These are phyloP conservation scores for Candida vaughaniae DNA, from an alignment of 805 yeast genomes.

Conservation along the genomic window DNA sequence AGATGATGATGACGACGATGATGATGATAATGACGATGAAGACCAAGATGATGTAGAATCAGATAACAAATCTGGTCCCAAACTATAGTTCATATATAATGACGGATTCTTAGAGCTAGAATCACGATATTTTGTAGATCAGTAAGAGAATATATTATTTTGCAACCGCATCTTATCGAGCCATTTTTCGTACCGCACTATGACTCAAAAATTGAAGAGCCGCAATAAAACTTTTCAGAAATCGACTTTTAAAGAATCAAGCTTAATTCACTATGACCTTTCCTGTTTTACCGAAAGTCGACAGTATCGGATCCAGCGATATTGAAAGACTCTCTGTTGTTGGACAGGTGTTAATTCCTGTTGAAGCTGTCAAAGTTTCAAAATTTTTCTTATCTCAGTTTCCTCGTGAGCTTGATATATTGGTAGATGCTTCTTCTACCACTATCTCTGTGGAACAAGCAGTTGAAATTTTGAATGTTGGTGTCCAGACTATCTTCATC, in stretches of 20 bases:
- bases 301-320: slow-evolving; percentile 14
- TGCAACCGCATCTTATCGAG: not conserved
- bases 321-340: slow-evolving; percentile 25
- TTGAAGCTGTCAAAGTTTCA: slow-evolving; percentile 21
- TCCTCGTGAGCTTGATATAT: slow-evolving; percentile 28
- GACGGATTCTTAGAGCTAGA: too few species aligned
- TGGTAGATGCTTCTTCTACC: slow-evolving; percentile 27
- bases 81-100: too few species aligned
- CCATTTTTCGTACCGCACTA: too few species aligned
- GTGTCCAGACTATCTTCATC: slow-evolving; percentile 51
- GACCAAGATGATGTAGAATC: slow-evolving; percentile 5
- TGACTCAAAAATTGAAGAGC: slow-evolving; percentile 5
- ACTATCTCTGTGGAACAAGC: slow-evolving; percentile 41
- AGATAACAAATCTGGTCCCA: not conserved
- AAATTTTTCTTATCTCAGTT: slow-evolving; percentile 33
- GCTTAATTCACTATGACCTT: slow-evolving; percentile 39
- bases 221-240: slow-evolving; percentile 3
- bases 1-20: slow-evolving; percentile 15
- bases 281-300: slow-evolving; percentile 37
- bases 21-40: slow-evolving; percentile 13
- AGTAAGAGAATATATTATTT: too few species aligned
- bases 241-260: not conserved
- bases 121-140: too few species aligned
- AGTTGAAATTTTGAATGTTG: slow-evolving; percentile 58
- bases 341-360: slow-evolving; percentile 35